Evolutionary conservation across 2,329 filamentous ascomycete species (phyloP), one percentile per base, ranked within the genome.

Genomic region (Tolypocladium album): DNA sequence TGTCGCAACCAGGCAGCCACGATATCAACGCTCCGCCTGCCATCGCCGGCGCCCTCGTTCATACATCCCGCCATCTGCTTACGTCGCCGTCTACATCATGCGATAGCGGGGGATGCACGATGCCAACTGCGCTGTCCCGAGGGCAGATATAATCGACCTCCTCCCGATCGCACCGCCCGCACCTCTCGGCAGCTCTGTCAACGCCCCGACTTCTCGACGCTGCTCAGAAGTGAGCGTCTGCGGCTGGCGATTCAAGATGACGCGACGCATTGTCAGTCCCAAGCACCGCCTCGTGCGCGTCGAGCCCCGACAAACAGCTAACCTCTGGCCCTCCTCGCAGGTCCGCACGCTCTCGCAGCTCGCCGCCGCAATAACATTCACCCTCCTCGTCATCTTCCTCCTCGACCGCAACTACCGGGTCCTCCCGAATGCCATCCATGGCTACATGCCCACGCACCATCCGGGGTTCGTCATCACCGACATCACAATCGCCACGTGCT

Each of bases 371-470:
- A 79, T 84, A 60, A 71, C 83, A 65, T 78, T 91, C 69, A 83
- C 88, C 66, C 78, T 93, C 66, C 70, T 92, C 67, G 75, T 93
- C 68, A 75, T 92, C 65, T 86, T 93, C 73, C 82, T 96, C 72
- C 86, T 96, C 78, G 92, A 97, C 76, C 89, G 87, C 70, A 90
- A 88, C 71, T 96, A 94, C 78, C 84, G 89, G 66, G 88, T 97
- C 61, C 85, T 97, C 42, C 92, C 92, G 50, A 86, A 87, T 68
- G 84, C 88, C 62, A 88, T 97, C 66, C 92, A 97, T 79, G 88
- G 86, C 72, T 90, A 93, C 73, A 85, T 96, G 68, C 92, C 92
- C 34, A 84, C 86, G 63, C 92, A 96, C 74, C 89, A 95, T 70
- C 84, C 89, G 52, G 92, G 92, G 64, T 82, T 88, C 61, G 86